Conservation (phyloP, 106 monocot genomes). For the Vanilla planifolia region DNA sequence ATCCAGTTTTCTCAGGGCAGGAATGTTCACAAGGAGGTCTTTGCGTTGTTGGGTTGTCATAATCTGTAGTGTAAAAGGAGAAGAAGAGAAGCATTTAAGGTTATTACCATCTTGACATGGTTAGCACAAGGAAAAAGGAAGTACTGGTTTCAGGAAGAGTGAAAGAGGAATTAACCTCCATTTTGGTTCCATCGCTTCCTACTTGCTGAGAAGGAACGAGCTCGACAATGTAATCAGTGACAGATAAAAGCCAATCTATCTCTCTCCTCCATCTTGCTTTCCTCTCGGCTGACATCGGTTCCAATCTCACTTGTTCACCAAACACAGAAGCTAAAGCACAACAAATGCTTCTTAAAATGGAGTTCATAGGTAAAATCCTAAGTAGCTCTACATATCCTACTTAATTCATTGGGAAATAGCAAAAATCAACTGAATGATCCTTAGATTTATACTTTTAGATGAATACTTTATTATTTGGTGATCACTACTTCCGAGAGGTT, state of each 20-base stretch:
- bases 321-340: conserved; percentile 66
- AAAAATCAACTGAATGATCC: no score
- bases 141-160: no score
- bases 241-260: conserved; percentile 76
- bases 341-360: not conserved
- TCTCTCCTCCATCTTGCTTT: conserved; percentile 73
- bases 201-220: conserved; percentile 67
- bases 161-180: conserved; percentile 45
- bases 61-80: conserved; percentile 29
- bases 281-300: conserved; percentile 64
- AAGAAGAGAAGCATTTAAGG: no score
- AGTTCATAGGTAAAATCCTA: no score
- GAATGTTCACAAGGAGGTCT: conserved; percentile 82
- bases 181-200: conserved; percentile 58
- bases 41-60: conserved; percentile 73
- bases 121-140: conserved; percentile 1
- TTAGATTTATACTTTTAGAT: no score
- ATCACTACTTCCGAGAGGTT: no score
- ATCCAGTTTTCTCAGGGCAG: conserved; percentile 76
- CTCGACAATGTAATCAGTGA: conserved; percentile 84
- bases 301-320: conserved; percentile 57
- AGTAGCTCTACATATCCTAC: no score
- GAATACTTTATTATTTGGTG: no score
- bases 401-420: no score
- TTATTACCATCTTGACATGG: no score